Percentiles rank a stretch among this genome's conserved stretches.
Conservation (phyloP, 2,329 filamentous ascomycete genomes). For the Penicillium crustosum region DNA sequence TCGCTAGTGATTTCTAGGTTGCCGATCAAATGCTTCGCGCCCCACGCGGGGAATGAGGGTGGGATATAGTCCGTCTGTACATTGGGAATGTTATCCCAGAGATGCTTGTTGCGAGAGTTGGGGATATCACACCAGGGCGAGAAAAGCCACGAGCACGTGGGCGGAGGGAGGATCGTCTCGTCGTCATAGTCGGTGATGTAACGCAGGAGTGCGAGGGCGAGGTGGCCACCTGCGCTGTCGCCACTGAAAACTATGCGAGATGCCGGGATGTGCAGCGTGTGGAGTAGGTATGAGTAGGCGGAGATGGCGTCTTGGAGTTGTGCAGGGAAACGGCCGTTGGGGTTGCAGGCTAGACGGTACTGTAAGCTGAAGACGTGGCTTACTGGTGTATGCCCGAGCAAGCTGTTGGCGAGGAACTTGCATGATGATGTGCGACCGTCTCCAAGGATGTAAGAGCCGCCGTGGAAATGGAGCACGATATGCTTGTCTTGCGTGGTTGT, state of each 20-base stretch:
- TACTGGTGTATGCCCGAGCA: conserved; percentile 6
- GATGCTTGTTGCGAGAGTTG: conserved; percentile 2
- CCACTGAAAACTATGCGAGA: conserved; percentile 23
- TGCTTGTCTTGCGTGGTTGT: conserved; percentile 8
- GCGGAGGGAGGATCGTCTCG: conserved; percentile 5
- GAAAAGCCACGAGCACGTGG: conserved; percentile 18
- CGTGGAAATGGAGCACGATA: conserved; percentile 17
- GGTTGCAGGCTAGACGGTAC: conserved; percentile 18
- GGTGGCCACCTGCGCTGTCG: conserved; percentile 25
- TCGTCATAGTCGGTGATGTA: conserved; percentile 15
- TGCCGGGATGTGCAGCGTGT: conserved; percentile 20
- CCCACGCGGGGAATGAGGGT: conserved; percentile 4
- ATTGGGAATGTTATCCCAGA: conserved; percentile 10
- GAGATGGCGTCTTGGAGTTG: conserved; percentile 28
- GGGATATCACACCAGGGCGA: conserved; percentile 18
- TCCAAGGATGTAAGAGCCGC: conserved; percentile 15
- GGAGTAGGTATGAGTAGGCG: conserved; percentile 23
- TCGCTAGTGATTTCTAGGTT: conserved; percentile 2
- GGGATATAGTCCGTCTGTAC: conserved; percentile 4
- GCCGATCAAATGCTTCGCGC: conserved; percentile 6
- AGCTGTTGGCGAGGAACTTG: conserved; percentile 9
- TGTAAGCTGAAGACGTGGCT: conserved; percentile 17
- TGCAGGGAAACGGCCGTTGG: conserved; percentile 17
- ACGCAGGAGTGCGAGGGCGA: conserved; percentile 21
- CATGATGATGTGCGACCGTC: conserved; percentile 12